Base-by-base conservation (phyloP, 176 grass and related monocot species). In the Cenchrus americanus region DNA sequence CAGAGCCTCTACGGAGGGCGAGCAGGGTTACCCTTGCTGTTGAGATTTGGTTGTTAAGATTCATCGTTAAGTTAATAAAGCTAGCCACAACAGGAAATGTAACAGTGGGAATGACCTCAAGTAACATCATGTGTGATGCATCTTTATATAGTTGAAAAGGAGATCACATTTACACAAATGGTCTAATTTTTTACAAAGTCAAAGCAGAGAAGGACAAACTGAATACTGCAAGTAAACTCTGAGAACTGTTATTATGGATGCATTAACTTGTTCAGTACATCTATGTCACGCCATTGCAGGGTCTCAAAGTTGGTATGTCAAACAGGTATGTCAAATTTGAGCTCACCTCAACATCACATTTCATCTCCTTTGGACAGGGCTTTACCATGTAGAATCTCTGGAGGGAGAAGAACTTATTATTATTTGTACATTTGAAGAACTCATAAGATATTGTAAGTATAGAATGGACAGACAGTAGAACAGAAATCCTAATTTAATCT, bases 311-410 rank as follows among this genome's bases (percentile, higher is more conserved):
- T 79, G 26, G 65, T 66, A 40, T 57, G 18, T n/a, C 5, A 70
- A 67, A n/a, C 11, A 80, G 32, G 48, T 42, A 62, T 55, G 44
- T 40, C 17, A 81, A 50, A 71, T 70, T 40, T 21, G 19, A 62
- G 64, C 71, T 91, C 40, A 98, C 96, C 96, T 98, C 93, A 86
- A 96, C 93, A 83, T 96, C 96, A 69, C 93, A 99, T 90, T 96
- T 99, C 93, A 94, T 87, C 87, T 99, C 96, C 83, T 96, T 99
- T 41, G 87, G 87, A 80, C 91, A 99, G 77, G 96, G 96, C 87
- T 96, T 99, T 87, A 96, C 87, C 93, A 94, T 91, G 80, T 99
- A 99, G 82, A 99, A 96, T 89, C 93, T 99, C 96, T 99, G 87
- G 34, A 91, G 26, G 21, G 66, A 76, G n/a, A 27, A 90, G 1